Evolutionary conservation across 805 yeast species (phyloP), one percentile per base, ranked within the genome.

Genomic region (Starmerella cellae): DNA sequence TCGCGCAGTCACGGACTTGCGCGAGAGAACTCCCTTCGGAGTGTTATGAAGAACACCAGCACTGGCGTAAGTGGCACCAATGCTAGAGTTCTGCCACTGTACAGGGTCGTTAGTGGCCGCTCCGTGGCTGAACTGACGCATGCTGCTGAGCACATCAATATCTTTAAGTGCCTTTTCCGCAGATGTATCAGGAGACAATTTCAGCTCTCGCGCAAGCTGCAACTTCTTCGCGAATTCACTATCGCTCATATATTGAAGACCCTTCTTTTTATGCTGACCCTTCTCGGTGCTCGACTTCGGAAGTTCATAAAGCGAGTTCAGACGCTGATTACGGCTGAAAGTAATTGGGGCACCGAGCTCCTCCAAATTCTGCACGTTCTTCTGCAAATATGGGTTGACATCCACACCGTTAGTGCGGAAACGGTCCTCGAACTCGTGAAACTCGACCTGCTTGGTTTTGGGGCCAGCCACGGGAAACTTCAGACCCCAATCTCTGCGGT

Each of bases 401-500:
- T 54, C 55, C 24, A 50, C 55, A 17, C 57, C 59, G 26, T 59
- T 55, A 27, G 58, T 45, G n/a, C 58, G 52, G 14, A 47, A 47
- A 13, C 46, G 47, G 39, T 52, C 56, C 35, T 60, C 63, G 37
- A 60, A 42, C 24, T 47, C 49, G 17, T 41, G 35, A 18, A 57
- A 54, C 24, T 50, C 49, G 23, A 60, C 42, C 17, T 50, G 46
- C 13, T 50, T 47, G 2, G 58, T 42, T 29, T 47, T 44, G 29
- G 60, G 58, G 36, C 51, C 54, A 22, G 55, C 41, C 2, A 46
- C 52, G 35, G 50, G 48, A 45, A 43, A 42, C 48, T 60, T 60
- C 28, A 60, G 55, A n/a, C 64, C 64, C 62, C 63, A 60, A 51
- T 60, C 50, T n/a, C 55, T 49, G 24, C 63, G 55, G 48, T 52